Evolutionary conservation across 1,139 yeast species (phyloP), one percentile per base, ranked within the genome.

Genomic region (Lodderomyces orthopsilosis): DNA sequence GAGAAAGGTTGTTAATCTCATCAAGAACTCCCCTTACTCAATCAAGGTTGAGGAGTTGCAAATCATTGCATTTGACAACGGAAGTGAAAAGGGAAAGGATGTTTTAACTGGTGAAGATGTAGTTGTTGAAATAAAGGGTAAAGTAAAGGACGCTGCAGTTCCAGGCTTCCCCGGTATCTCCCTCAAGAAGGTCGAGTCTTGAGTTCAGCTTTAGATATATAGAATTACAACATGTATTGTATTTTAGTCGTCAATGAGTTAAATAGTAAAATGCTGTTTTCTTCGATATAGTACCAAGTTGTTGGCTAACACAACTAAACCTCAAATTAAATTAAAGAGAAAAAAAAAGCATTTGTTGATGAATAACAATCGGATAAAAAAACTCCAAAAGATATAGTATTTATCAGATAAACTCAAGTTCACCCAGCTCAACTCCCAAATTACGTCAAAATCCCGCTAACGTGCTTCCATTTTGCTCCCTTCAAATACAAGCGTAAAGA

Each of bases 161-260:
- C 98, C 98, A 41, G 98, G 98, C 49, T 78, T 79, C 56, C 98
- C 98, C 36, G 96, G 96, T 58, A 81, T 93, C 56, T 65, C 81
- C 54, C 76, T 93, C 55, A 78, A 70, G 55, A 91, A 91, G 60
- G 61, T 79, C 39, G 63, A 63, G 10, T 8, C 34, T 30, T 30
- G 19, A 30, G 19, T 3, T 6, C 3, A 10, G 5, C 18, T 17
- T n/a, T 30, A 30, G 34, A 30, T 30, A 10, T 30, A 15, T 30
- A 30, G 34, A 30, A 15, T 15, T 21, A 21, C 8, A 21, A 8
- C 8, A 5, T 21, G 23, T 21, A 21, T 21, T 24, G 9, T 24
- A 24, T 8, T 12, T 8, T 24, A 24, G n/a, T n/a, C n/a, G n/a
- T n/a, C n/a, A n/a, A n/a, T n/a, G n/a, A n/a, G n/a, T n/a, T n/a